Evolutionary conservation across 192 early-diverging fungal species (phyloP).

Genomic region (Podila horticola): DNA sequence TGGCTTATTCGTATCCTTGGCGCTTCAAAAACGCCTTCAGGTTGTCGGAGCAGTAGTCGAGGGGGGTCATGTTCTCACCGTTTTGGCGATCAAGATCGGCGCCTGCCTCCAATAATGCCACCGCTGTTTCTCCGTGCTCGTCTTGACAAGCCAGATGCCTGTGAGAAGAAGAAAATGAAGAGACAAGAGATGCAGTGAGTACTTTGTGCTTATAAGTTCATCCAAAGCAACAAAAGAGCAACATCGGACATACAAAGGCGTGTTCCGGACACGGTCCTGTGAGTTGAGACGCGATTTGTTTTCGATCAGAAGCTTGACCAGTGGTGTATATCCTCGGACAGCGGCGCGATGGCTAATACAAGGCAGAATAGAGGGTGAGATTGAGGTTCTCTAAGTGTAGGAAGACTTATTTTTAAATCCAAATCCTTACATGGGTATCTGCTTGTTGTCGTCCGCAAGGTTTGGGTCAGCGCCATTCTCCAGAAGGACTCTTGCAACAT

Average conservation of each 20-base stretch:
- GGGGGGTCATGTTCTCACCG: conserved; percentile 55
- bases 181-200: neutral
- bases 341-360: conserved; percentile 60
- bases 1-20: conserved; percentile 23
- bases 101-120: conserved; percentile 59
- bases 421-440: conserved; percentile 59
- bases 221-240: no score
- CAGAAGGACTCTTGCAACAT: conserved; percentile 56
- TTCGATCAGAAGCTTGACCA: conserved; percentile 59
- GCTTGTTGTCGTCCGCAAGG: conserved; percentile 54
- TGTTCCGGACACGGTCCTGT: conserved; percentile 60
- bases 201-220: no score
- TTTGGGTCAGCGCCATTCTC: conserved; percentile 60
- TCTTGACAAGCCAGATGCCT: conserved; percentile 72
- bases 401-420: no score
- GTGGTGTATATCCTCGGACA: conserved; percentile 57
- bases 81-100: conserved; percentile 61
- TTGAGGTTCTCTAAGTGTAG: no score
- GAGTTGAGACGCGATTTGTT: conserved; percentile 55
- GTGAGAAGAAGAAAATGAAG: neutral
- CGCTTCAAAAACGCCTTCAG: conserved; percentile 42
- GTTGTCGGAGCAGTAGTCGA: conserved; percentile 56
- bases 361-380: neutral
- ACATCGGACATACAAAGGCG: conserved; percentile 51
- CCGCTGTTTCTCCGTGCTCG: conserved; percentile 64